These are phyloP conservation scores for Ganoderma lingzhi DNA, from an alignment of 1,284 basidiomycete species.

Conservation along the genomic window DNA sequence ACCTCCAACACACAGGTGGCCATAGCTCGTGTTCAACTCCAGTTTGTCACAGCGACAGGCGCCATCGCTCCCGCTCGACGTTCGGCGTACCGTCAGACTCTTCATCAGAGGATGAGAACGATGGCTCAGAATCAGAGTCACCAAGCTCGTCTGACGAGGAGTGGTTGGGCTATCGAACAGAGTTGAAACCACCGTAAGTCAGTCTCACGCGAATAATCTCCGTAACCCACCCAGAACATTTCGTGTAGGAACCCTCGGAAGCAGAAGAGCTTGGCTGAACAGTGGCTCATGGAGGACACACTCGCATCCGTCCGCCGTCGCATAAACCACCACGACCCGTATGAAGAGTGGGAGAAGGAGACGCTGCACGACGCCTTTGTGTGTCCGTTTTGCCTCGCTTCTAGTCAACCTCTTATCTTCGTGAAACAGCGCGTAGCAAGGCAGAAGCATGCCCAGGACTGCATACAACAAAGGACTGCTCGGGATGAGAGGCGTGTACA, in stretches of 20 bases:
- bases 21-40: constrained; percentile 11
- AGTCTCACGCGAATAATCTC: constrained; percentile 8
- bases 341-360: constrained; percentile 80
- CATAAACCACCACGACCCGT: constrained; percentile 73
- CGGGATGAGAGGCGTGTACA: constrained; percentile 47
- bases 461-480: constrained; percentile 48
- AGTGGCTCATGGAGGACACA: constrained; percentile 67
- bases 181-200: constrained; percentile 49
- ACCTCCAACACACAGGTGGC: constrained; percentile 8
- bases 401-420: background rate
- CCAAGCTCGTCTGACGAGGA: constrained; percentile 45
- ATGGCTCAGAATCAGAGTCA: constrained; percentile 52
- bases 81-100: constrained; percentile 61
- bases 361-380: constrained; percentile 77
- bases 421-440: constrained; percentile 62
- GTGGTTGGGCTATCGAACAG: constrained; percentile 52
- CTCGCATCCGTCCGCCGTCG: constrained; percentile 73
- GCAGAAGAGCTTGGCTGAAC: constrained; percentile 50
- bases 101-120: constrained; percentile 55
- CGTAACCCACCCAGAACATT: constrained; percentile 8
- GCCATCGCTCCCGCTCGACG: constrained; percentile 52
- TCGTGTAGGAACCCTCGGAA: constrained; percentile 21
- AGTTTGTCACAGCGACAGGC: constrained; percentile 15
- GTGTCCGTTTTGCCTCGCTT: constrained; percentile 41
- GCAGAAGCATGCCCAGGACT: constrained; percentile 54